Evolutionary conservation across 345 rosid genomes (phyloP).

Genomic region (Eucalyptus dawsonii): DNA sequence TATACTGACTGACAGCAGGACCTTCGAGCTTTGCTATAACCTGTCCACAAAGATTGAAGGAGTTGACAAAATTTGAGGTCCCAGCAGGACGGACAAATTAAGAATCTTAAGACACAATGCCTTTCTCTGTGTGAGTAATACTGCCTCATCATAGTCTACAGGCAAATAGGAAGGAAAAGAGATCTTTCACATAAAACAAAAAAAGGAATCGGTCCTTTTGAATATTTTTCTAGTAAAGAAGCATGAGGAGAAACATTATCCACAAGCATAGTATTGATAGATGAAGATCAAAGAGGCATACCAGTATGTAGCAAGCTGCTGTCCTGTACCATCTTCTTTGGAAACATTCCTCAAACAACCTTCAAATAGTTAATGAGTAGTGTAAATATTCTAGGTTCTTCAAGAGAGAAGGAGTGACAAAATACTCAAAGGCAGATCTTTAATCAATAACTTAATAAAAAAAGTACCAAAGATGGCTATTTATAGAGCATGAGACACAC

Average conservation of each 20-base stretch:
- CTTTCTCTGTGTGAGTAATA: background rate
- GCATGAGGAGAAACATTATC: background rate
- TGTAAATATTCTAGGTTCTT: background rate
- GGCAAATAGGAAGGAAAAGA: background rate
- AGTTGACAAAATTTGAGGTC: background rate
- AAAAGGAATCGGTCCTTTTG: background rate
- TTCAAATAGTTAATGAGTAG: slow-evolving; percentile 5
- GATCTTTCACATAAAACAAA: background rate
- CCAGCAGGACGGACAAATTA: background rate
- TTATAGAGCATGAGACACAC: background rate
- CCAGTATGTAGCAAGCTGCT: slow-evolving; percentile 97
- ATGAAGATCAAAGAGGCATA: slow-evolving; percentile 23
- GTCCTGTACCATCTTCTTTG: slow-evolving; percentile 98
- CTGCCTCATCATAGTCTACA: background rate
- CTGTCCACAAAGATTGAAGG: slow-evolving; percentile 10
- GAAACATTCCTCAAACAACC: slow-evolving; percentile 98
- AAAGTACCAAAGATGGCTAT: background rate
- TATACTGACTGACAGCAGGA: slow-evolving; percentile 94
- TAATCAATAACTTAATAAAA: background rate
- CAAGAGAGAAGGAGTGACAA: background rate
- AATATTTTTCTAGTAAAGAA: background rate
- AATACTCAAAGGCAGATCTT: background rate
- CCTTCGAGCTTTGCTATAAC: slow-evolving; percentile 99
- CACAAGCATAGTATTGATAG: background rate
- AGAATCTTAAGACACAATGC: background rate